Base-by-base conservation (phyloP, 148 eudicot species). In the Pharnaceum exiguum region DNA sequence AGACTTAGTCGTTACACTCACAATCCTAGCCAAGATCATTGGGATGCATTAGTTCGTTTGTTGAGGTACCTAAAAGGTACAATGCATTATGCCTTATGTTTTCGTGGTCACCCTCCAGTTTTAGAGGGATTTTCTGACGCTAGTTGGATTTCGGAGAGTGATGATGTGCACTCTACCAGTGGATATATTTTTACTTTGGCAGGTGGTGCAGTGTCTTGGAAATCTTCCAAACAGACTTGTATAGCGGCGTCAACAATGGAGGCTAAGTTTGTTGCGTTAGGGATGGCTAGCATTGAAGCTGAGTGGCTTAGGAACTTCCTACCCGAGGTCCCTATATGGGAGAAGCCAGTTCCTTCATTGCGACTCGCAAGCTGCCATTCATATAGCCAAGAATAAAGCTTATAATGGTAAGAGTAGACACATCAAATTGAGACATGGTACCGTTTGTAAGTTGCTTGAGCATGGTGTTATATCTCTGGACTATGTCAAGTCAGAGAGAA, bases 321-420 rank as follows among this genome's bases (percentile, higher is more conserved):
- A 16, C 22, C 37, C 8, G 36, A 51, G 9, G 9, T 51, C 10
- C 55, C 55, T 28, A 3, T 57, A 16, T 51, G 37, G 37, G 55
- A 30, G 15, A 28, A 30, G 18, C 35, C 35, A 17, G 37, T 30
- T 28, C 36, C 55, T 51, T 4, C 12, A 51, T 17, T 51, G 23
- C 30, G 55, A 51, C 37, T 28, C 23, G 3, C 35, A 51, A 7
- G 18, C 37, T 10, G 32, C 22, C 55, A 29, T 51, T 28, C 35
- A 28, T 28, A 17, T 13, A 28, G 11, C 55, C 22, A 51, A 51
- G 36, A 51, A 51, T 11, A 30, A 51, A 2, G 37, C 23, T 7
- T 51, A 51, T 51, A 51, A 51, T 51, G 55, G 37, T 11, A 51
- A 51, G 36, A 51, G 37, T n/a, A 51, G 35, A 30, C 55, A 28